These are phyloP conservation scores for Globisporangium heterothallicum DNA, from an alignment of 352 stramenopile genomes.

Conservation along the genomic window DNA sequence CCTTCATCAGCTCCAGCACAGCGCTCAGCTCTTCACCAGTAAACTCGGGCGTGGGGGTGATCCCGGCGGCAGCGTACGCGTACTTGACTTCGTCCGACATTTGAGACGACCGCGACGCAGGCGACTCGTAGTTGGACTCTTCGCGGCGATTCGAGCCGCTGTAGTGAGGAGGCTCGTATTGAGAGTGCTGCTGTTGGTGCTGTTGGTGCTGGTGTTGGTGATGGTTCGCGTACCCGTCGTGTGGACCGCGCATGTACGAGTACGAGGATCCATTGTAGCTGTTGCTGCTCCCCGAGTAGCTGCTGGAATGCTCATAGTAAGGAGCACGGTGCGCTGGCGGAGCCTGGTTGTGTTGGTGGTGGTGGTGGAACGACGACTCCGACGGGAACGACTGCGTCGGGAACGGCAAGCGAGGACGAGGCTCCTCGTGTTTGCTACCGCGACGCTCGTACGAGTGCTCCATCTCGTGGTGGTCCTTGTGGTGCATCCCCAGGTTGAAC, in stretches of 20 bases:
- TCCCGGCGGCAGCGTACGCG: conserved; percentile 21
- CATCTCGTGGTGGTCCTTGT: conserved; percentile 11
- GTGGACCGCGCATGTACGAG: conserved; percentile 34
- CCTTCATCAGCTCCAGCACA: conserved; percentile 44
- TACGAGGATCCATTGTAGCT: conserved; percentile 21
- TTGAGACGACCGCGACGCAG: conserved; percentile 19
- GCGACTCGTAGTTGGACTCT: conserved; percentile 26
- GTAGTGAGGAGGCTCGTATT: conserved; percentile 15
- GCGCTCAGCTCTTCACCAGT: conserved; percentile 45
- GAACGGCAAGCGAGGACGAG: conserved; percentile 42
- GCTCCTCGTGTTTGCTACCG: conserved; percentile 27
- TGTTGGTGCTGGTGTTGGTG: conserved; percentile 11
- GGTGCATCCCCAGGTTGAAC: conserved; percentile 5
- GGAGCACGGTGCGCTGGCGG: conserved; percentile 18
- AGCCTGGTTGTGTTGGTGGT: conserved; percentile 16
- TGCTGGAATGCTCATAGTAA: conserved; percentile 22
- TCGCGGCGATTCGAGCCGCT: conserved; percentile 27
- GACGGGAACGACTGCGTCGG: conserved; percentile 55
- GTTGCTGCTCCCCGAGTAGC: conserved; percentile 4
- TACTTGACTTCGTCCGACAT: conserved; percentile 23
- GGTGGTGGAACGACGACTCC: conserved; percentile 39
- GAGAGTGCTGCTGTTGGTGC: conserved; percentile 3
- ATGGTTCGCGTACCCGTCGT: conserved; percentile 23
- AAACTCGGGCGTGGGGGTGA: conserved; percentile 24
- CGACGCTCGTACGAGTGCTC: conserved; percentile 17